Conservation (phyloP, 2,329 filamentous ascomycete species). For the Clonostachys byssicola region DNA sequence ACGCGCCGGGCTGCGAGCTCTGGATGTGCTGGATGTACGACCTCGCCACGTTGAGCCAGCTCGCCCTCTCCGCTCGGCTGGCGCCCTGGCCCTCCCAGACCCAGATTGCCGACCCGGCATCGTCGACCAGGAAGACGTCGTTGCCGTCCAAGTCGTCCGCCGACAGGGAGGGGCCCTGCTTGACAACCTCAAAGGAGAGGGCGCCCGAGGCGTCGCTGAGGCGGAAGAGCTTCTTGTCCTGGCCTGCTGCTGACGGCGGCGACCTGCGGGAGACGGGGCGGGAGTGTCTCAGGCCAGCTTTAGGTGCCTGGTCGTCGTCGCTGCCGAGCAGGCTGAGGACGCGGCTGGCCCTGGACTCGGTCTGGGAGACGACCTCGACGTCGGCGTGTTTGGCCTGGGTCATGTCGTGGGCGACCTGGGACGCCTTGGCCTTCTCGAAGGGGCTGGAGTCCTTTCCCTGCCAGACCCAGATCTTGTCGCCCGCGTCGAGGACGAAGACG, state of each 20-base stretch:
- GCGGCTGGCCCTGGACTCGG: conserved; percentile 48
- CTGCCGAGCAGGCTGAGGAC: conserved; percentile 54
- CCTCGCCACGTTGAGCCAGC: conserved; percentile 58
- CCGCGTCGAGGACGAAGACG: conserved; percentile 61
- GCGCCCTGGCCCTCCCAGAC: conserved; percentile 61
- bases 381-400: conserved; percentile 60
- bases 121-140: conserved; percentile 60
- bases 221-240: conserved; percentile 47
- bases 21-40: conserved; percentile 43
- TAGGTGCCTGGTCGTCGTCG: conserved; percentile 20
- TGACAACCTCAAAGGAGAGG: conserved; percentile 53
- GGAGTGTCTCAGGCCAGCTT: conserved; percentile 30
- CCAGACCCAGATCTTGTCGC: conserved; percentile 66
- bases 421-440: conserved; percentile 66
- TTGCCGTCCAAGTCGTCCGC: conserved; percentile 47
- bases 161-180: conserved; percentile 42
- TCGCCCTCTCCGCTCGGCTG: conserved; percentile 52
- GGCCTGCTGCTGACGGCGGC: conserved; percentile 2
- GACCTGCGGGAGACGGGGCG: conserved; percentile 26
- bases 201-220: conserved; percentile 58
- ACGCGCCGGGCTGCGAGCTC: conserved; percentile 22
- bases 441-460: conserved; percentile 61
- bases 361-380: conserved; percentile 61
- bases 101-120: conserved; percentile 55
- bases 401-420: conserved; percentile 63